Base-by-base conservation (phyloP, 2,329 filamentous ascomycete genomes). In the Xylariaceae sp. region DNA sequence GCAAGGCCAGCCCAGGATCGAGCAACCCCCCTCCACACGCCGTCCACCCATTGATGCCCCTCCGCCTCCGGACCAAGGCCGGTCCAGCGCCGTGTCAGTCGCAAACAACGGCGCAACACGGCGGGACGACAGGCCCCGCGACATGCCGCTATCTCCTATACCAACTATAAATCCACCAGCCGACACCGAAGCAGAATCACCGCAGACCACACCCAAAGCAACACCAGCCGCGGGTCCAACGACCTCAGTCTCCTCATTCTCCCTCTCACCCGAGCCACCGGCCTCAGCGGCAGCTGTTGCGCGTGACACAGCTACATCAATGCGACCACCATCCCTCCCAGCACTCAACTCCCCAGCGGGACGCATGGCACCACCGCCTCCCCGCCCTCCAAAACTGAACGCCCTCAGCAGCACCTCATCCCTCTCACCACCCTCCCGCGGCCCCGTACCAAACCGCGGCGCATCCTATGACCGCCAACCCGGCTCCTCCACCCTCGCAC, bases 151-250 rank as follows among this genome's bases (percentile, higher is more conserved):
- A 17, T 72, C 73, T 14, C 63, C 66, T n/a, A 16, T 45, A 9
- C 40, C 22, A 18, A 65, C 62, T 50, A 59, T 58, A 59, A 60
- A 63, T 10, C 36, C 33, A 11, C 43, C 39, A 31, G 28, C 47
- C 11, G 52, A 54, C 31, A 48, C 48, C 28, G 60, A 17, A 42
- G 60, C 42, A 59, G 69, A 5, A 68, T 57, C 63, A 16, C 55
- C 74, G 43, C 75, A 80, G 50, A 75, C 75, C 0, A 83, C 81
- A 0, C 80, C 81, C 10, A 82, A 77, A 60, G 78, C 80, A 43
- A 56, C 63, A 16, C 64, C 70, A 1, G 51, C 50, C 7, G 16
- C 67, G 16, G 47, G 54, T 6, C 60, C 60, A 13, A 53, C 61
- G 28, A 58, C 62, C 11, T 43, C 65, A 11, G 68, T 81, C 2